Conservation (phyloP, 331 rosid species). For the Erythrophleum ivorense region DNA sequence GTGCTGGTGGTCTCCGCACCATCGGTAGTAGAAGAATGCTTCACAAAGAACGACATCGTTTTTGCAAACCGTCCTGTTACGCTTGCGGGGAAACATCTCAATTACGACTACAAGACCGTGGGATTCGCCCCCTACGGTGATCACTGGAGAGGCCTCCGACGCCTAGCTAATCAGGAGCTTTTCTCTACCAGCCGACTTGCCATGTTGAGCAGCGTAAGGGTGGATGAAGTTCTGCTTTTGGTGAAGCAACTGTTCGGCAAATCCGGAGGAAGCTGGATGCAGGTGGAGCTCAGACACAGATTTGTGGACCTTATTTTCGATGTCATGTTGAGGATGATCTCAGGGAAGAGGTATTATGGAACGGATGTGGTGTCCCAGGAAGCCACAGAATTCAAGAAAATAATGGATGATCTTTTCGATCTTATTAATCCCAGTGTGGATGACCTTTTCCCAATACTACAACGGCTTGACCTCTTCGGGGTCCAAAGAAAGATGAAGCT, state of each 20-base stretch:
- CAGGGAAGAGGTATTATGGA: slow-evolving; percentile 36
- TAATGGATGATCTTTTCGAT: not conserved
- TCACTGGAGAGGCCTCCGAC: slow-evolving; percentile 12
- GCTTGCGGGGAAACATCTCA: slow-evolving; percentile 26
- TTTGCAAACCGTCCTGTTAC: slow-evolving; percentile 43
- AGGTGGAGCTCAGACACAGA: not conserved
- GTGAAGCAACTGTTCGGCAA: slow-evolving; percentile 34
- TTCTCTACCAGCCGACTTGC: slow-evolving; percentile 14
- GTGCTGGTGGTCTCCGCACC: slow-evolving; percentile 42
- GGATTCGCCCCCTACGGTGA: not conserved
- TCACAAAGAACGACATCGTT: slow-evolving; percentile 30
- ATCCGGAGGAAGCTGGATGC: not conserved
- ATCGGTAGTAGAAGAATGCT: slow-evolving; percentile 27
- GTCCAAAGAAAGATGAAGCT: slow-evolving; percentile 40
- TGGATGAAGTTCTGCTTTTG: slow-evolving; percentile 15
- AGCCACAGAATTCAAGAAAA: slow-evolving; percentile 15
- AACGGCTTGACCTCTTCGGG: slow-evolving; percentile 38
- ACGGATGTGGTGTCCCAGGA: slow-evolving; percentile 16
- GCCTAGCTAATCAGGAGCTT: slow-evolving; percentile 21
- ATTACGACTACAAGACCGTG: slow-evolving; percentile 35
- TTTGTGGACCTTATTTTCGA: slow-evolving; percentile 19
- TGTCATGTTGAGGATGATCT: slow-evolving; percentile 24
- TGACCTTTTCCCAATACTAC: slow-evolving; percentile 34
- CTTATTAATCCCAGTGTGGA: not conserved
- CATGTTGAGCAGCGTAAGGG: slow-evolving; percentile 9